These are phyloP conservation scores for Tremellales sp. DNA, from an alignment of 1,284 basidiomycete species.

Conservation along the genomic window DNA sequence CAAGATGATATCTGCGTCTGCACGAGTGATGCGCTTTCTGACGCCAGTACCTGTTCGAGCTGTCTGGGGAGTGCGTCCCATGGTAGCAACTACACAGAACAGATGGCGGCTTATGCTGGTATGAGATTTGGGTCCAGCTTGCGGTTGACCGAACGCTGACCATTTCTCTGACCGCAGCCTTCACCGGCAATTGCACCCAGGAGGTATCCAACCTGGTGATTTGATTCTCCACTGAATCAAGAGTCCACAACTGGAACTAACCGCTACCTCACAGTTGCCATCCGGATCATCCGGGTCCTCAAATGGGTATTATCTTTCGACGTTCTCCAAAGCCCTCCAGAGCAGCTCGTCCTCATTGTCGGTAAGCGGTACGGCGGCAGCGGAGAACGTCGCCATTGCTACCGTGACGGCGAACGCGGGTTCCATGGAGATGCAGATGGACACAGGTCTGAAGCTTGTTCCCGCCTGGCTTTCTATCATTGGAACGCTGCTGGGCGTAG, in stretches of 20 bases:
- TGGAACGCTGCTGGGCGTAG: too few species aligned
- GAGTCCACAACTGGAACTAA: too few species aligned
- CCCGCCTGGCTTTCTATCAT: too few species aligned
- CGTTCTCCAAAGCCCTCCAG: not conserved
- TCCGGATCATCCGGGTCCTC: too few species aligned
- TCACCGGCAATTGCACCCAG: slow-evolving; percentile 13
- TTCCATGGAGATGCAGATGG: too few species aligned
- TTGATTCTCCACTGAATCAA: not conserved
- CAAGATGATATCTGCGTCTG: slow-evolving; percentile 25
- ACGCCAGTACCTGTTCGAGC: slow-evolving; percentile 14
- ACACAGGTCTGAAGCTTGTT: too few species aligned
- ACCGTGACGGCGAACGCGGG: too few species aligned
- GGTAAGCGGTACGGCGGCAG: too few species aligned
- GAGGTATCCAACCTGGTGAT: slow-evolving; percentile 1
- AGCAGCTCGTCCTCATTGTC: not conserved
- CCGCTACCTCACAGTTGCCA: too few species aligned
- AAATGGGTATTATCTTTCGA: too few species aligned
- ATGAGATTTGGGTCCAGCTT: not conserved
- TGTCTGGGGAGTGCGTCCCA: slow-evolving; percentile 14
- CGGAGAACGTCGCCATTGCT: not conserved
- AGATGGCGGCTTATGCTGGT: slow-evolving; percentile 12
- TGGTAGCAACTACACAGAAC: not conserved
- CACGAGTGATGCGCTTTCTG: slow-evolving; percentile 10
- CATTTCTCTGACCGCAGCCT: not conserved
- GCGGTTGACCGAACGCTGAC: not conserved